Conservation (phyloP, 345 rosid species). For the Salix suchowensis region DNA sequence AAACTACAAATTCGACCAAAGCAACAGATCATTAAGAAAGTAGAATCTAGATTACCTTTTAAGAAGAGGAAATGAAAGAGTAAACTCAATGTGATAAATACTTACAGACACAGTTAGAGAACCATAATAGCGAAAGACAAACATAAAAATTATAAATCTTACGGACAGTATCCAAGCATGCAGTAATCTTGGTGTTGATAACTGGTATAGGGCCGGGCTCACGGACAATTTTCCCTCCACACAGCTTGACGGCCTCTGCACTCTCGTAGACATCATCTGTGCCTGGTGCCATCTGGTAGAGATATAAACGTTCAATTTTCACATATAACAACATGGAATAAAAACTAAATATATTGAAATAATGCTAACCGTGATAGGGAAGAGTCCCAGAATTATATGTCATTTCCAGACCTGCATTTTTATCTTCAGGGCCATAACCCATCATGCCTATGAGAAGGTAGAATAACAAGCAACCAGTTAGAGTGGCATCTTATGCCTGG, state of each 20-base stretch:
- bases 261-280: slow-evolving; percentile 92
- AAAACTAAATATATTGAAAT: background rate
- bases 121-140: background rate
- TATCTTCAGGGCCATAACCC: slow-evolving; percentile 96
- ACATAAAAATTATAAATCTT: background rate
- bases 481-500: background rate
- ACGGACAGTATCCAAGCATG: slow-evolving; percentile 98
- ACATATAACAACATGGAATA: background rate
- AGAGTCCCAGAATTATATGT: slow-evolving; percentile 75
- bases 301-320: background rate
- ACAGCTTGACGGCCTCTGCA: slow-evolving; percentile 74
- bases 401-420: slow-evolving; percentile 69
- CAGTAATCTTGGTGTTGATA: slow-evolving; percentile 85
- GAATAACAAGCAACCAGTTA: background rate
- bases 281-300: slow-evolving; percentile 77
- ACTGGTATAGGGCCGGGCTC: slow-evolving; percentile 96
- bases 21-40: background rate
- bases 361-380: background rate
- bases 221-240: slow-evolving; percentile 77
- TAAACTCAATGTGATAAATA: background rate
- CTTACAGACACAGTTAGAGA: background rate
- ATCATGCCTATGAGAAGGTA: slow-evolving; percentile 24
- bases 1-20: background rate
- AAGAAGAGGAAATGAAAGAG: background rate
- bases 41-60: background rate